These are phyloP conservation scores for Epichloe aotearoae DNA, from an alignment of 2,329 filamentous ascomycete species.

Conservation along the genomic window DNA sequence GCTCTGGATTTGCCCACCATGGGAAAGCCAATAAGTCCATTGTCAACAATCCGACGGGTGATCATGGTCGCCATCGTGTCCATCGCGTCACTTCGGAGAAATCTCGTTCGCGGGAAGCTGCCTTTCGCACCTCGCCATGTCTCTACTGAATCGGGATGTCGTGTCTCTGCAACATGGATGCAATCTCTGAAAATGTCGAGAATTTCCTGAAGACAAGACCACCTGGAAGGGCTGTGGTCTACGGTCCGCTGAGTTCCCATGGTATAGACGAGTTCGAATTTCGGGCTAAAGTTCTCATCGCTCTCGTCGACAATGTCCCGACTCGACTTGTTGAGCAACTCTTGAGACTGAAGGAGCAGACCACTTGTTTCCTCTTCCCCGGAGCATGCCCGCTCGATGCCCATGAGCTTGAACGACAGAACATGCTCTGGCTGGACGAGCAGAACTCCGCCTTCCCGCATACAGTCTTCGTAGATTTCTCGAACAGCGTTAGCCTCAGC, in stretches of 20 bases:
- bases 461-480: slow-evolving; percentile 31
- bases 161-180: slow-evolving; percentile 19
- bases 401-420: slow-evolving; percentile 50
- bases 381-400: slow-evolving; percentile 32
- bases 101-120: slow-evolving; percentile 13
- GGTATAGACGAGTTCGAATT: slow-evolving; percentile 51
- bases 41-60: slow-evolving; percentile 15
- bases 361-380: slow-evolving; percentile 15
- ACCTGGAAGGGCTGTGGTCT: slow-evolving; percentile 26
- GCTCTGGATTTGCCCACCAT: slow-evolving; percentile 21
- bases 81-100: slow-evolving; percentile 9
- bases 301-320: slow-evolving; percentile 52
- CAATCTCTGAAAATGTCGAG: slow-evolving; percentile 22
- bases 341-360: slow-evolving; percentile 26
- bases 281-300: slow-evolving; percentile 48
- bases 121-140: slow-evolving; percentile 27
- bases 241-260: slow-evolving; percentile 38
- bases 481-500: slow-evolving; percentile 22
- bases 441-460: slow-evolving; percentile 37
- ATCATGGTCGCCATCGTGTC: not conserved
- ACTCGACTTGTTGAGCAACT: slow-evolving; percentile 25
- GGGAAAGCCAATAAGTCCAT: slow-evolving; percentile 29
- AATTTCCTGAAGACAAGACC: slow-evolving; percentile 1
- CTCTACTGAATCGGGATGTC: slow-evolving; percentile 17
- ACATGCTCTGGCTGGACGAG: slow-evolving; percentile 52